These are phyloP conservation scores for Rhododendron molle DNA, from an alignment of 148 eudicot genomes.

Conservation along the genomic window DNA sequence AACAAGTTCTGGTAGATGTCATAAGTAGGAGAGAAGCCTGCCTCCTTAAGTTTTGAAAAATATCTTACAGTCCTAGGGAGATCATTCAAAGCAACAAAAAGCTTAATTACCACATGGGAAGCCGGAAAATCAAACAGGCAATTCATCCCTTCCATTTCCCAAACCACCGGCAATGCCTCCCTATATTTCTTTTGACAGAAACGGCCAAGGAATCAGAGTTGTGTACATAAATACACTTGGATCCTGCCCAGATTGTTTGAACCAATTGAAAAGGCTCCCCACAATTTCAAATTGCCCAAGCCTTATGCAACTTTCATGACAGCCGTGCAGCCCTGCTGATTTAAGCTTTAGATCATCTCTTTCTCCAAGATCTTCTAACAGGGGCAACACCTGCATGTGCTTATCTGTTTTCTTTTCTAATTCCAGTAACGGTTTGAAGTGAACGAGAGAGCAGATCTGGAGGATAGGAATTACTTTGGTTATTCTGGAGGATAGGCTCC, in stretches of 20 bases:
- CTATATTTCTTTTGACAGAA: conserved; percentile 42
- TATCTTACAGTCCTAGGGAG: conserved; percentile 68
- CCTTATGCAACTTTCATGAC: conserved; percentile 73
- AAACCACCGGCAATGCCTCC: conserved; percentile 74
- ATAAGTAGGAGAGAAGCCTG: conserved; percentile 71
- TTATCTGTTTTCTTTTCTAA: conserved; percentile 80
- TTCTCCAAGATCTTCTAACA: no score
- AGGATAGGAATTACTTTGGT: conserved; percentile 53
- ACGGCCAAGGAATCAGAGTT: conserved; percentile 67
- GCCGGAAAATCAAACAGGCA: conserved; percentile 73
- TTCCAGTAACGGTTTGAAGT: conserved; percentile 28
- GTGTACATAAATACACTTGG: conserved; percentile 82
- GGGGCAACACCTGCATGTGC: conserved; percentile 34
- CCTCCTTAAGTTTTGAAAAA: conserved; percentile 75
- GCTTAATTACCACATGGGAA: conserved; percentile 68
- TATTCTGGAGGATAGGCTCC: conserved; percentile 99
- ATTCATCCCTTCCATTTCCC: conserved; percentile 78
- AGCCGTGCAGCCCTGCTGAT: conserved; percentile 72
- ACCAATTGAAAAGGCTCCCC: conserved; percentile 70
- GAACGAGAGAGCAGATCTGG: conserved; percentile 1
- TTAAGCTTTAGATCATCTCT: conserved; percentile 65
- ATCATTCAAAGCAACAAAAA: conserved; percentile 72
- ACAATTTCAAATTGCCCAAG: conserved; percentile 72
- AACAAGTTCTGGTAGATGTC: conserved; percentile 64
- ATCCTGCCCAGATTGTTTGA: conserved; percentile 38